Conservation (phyloP, 2,329 filamentous ascomycete species). For the Sporothrix dimorphospora region DNA sequence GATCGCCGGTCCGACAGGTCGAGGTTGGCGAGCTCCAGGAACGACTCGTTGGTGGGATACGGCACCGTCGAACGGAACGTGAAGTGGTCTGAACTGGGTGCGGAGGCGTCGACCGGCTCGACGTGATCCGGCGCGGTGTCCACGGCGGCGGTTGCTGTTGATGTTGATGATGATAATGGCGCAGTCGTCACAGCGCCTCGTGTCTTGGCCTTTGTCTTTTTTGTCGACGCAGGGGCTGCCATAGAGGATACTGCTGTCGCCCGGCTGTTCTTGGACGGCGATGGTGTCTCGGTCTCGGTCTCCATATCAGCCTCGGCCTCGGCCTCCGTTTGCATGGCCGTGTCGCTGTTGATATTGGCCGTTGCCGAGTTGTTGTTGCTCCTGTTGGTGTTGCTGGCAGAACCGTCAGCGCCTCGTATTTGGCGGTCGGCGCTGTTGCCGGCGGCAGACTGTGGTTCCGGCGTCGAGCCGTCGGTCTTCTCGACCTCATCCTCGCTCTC, state of each 20-base stretch:
- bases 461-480: slow-evolving; percentile 64
- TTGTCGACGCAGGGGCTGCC: slow-evolving; percentile 14
- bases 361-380: no score
- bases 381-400: not conserved
- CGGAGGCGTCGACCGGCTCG: slow-evolving; percentile 44
- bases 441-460: slow-evolving; percentile 49
- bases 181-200: not conserved
- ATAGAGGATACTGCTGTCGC: slow-evolving; percentile 34
- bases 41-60: slow-evolving; percentile 58
- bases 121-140: not conserved
- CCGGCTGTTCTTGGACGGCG: slow-evolving; percentile 44
- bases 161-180: slow-evolving; percentile 31
- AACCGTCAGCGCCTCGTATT: not conserved
- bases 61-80: slow-evolving; percentile 69
- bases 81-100: slow-evolving; percentile 64
- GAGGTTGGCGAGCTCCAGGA: slow-evolving; percentile 64
- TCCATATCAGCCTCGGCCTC: slow-evolving; percentile 4
- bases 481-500: slow-evolving; percentile 64
- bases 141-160: slow-evolving; percentile 27
- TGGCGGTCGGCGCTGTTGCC: not conserved
- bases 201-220: not conserved
- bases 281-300: slow-evolving; percentile 42
- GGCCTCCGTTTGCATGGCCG: slow-evolving; percentile 7
- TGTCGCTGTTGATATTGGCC: not conserved
- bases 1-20: slow-evolving; percentile 58